Percentiles rank a stretch among this genome's conserved stretches.
These are phyloP conservation scores for apple (Malus domestica) DNA, from an alignment of 306 rosid genomes.

Conservation along the genomic window DNA sequence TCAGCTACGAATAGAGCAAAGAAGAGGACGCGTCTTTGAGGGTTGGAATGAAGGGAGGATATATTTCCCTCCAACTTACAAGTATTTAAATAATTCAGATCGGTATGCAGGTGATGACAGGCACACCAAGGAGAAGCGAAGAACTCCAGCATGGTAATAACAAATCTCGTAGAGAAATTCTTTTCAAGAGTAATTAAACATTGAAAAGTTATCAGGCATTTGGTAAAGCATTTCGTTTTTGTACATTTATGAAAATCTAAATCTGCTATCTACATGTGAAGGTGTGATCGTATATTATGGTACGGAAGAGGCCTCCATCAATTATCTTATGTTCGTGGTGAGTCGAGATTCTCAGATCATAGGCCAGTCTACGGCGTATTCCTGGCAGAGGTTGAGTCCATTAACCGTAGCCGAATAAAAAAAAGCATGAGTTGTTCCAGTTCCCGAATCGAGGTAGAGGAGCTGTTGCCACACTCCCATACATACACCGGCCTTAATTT, in stretches of 20 bases:
- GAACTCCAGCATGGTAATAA: constrained; percentile 97
- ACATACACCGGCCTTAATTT: constrained; percentile 48
- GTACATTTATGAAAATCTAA: constrained; percentile 5
- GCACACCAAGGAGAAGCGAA: constrained; percentile 77
- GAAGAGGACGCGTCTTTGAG: constrained; percentile 68
- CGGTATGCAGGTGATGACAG: constrained; percentile 87
- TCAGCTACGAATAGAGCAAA: constrained; percentile 82
- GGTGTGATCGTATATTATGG: constrained; percentile 98
- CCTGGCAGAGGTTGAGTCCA: constrained; percentile 72
- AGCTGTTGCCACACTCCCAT: constrained; percentile 58
- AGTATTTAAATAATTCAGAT: constrained; percentile 90
- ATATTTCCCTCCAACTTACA: constrained; percentile 98
- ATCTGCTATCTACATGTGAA: constrained; percentile 29
- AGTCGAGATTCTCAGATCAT: constrained; percentile 93
- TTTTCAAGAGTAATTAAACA: background rate
- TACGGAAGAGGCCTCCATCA: constrained; percentile 81
- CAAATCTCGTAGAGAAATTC: background rate
- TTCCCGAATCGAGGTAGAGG: constrained; percentile 89
- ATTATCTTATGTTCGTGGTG: constrained; percentile 87
- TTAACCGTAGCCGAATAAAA: constrained; percentile 58
- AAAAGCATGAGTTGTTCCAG: constrained; percentile 80
- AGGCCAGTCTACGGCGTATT: constrained; percentile 84
- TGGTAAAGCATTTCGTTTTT: background rate
- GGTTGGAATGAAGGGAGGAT: constrained; percentile 95
- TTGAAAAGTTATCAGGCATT: background rate